Evolutionary conservation across 2,329 filamentous ascomycete genomes (phyloP), one percentile per base, ranked within the genome.

Genomic region (Calycina herbarum): DNA sequence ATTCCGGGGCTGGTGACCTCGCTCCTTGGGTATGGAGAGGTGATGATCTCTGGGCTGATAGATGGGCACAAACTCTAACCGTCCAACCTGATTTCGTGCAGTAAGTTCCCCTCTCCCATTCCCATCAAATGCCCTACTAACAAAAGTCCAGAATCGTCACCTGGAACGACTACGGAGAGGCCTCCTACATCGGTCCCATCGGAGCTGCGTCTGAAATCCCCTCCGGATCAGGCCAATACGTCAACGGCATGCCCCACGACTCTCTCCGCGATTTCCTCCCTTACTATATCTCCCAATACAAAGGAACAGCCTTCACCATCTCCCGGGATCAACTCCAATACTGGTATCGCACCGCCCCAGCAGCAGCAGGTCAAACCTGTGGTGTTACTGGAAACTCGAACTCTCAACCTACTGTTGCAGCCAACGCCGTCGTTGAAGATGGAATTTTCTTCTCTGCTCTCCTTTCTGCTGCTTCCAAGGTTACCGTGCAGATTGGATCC

Each of bases 1-100:
- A 86, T 59, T 83, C 86, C 65, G 82, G 84, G 0, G 77, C 78
- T 6, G 88, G 81, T 70, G 75, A 77, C 54, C 89, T 89, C 76
- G 86, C 87, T 76, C 86, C 87, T 72, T 81, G 79, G 78, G 73
- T 79, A 0, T 80, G 79, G 61, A 76, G 77, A 29, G 75, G 77
- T 60, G 78, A 81, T 62, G 67, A 76, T 10, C 73, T 79, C 11
- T 78, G 76, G 69, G 78, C 75, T 45, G 66, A 76, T 7, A 76
- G 79, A 20, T 82, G 80, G 80, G 75, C 79, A 57, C 73, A 80
- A 62, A 76, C 81, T 59, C 70, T 79, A 3, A 65, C 68, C 0
- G 64, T 80, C 5, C 69, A 75, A 11, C 81, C 83, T 0, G 76
- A 79, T 38, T 80, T 79, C 27, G 77, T 85, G 6, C 77, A 71